Conservation (phyloP, 352 stramenopile genomes). For the Phytophthora macrochlamydospora region DNA sequence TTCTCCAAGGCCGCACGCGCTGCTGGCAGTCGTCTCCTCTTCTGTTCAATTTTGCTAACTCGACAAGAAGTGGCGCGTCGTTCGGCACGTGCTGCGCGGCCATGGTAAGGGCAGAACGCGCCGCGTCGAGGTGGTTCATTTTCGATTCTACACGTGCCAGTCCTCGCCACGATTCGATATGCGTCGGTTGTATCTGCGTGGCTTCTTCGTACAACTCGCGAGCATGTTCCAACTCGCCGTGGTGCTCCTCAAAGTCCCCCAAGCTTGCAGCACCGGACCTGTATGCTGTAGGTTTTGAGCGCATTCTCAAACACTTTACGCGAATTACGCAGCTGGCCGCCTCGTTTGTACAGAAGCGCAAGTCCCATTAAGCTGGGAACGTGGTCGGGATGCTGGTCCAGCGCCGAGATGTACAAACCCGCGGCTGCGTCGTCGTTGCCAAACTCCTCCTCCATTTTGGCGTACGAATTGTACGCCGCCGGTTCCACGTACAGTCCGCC, state of each 20-base stretch:
- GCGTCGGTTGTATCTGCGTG: slow-evolving; percentile 65
- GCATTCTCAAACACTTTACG: slow-evolving; percentile 74
- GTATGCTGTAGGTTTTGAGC: slow-evolving; percentile 61
- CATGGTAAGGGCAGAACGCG: slow-evolving; percentile 66
- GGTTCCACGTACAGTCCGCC: slow-evolving; percentile 75
- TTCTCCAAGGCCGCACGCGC: slow-evolving; percentile 73
- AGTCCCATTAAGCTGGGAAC: slow-evolving; percentile 82
- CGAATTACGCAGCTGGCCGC: slow-evolving; percentile 46
- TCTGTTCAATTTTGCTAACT: slow-evolving; percentile 83
- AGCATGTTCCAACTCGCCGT: slow-evolving; percentile 69
- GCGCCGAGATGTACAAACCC: slow-evolving; percentile 63
- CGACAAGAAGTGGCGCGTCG: slow-evolving; percentile 70
- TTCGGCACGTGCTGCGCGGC: slow-evolving; percentile 73
- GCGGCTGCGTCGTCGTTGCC: slow-evolving; percentile 73
- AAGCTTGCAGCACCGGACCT: slow-evolving; percentile 65
- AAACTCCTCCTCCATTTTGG: slow-evolving; percentile 82
- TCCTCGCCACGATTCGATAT: slow-evolving; percentile 70
- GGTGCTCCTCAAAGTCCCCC: slow-evolving; percentile 79
- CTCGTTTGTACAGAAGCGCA: slow-evolving; percentile 65
- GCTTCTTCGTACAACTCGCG: slow-evolving; percentile 78
- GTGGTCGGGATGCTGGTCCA: slow-evolving; percentile 69
- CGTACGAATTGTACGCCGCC: slow-evolving; percentile 83
- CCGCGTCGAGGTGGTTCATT: slow-evolving; percentile 64
- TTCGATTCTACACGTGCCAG: slow-evolving; percentile 69
- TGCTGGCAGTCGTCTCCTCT: slow-evolving; percentile 57